Base-by-base conservation (phyloP, 106 monocot species). In the Vanilla planifolia region DNA sequence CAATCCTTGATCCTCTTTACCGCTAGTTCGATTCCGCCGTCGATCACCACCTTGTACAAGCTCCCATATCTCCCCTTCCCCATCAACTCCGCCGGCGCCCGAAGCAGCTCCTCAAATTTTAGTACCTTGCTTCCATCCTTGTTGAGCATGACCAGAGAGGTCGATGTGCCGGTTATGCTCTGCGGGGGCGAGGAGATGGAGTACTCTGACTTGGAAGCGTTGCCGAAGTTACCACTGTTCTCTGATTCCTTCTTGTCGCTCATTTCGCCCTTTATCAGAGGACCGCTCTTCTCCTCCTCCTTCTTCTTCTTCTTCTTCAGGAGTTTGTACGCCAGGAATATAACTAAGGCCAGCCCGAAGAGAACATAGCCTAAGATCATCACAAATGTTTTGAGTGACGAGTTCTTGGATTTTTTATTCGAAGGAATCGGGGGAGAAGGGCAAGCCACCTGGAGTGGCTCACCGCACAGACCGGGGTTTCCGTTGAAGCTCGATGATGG, bases 1-100 rank as follows among this genome's bases (percentile, higher is more conserved):
- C 28, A 51, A 16, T 72, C 72, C 64, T 64, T 72, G n/a, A 81
- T 64, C 67, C 76, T 62, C 68, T 81, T 81, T 63, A 81, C 80
- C 14, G 60, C 80, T 19, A 71, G 33, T 3, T 46, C n/a, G 0
- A 35, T 64, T 19, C 58, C 71, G 32, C 67, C 59, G 5, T 22
- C 32, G 27, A 81, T 19, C 67, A 64, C 39, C 59, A 76, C 80
- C 67, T 60, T 81, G 21, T 76, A 81, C n/a, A 51, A 14, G 34
- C 67, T 81, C 15, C 80, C 75, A 16, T 48, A 59, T 29, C 59
- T 71, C 35, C 80, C 76, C 41, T 59, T 67, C 29, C 75, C 75
- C 43, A 81, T 7, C 42, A 68, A 23, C 72, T 81, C 80, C 8
- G 80, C 80, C 3, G 80, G 75, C 11, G 80, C 75, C 64, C 53